Percentiles rank a stretch among this genome's conserved stretches.
phyloP scores from a whole-genome alignment of 2,329 filamentous ascomycete species.

The Penicillium sp. region DNA sequence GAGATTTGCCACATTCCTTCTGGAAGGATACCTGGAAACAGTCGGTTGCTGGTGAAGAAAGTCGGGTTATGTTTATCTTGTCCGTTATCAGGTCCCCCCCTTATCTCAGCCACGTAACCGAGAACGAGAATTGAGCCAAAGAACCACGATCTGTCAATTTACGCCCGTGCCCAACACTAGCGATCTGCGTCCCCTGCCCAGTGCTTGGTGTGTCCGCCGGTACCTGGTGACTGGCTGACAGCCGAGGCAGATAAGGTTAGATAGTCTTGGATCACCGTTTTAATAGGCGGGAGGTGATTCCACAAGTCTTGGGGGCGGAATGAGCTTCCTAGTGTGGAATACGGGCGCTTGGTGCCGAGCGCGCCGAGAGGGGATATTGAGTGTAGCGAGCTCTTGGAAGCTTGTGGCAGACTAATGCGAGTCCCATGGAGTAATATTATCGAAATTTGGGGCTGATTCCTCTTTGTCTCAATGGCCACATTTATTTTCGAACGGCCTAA shows the following conservation, averaged over 20 bases:
- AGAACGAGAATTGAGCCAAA: neutral
- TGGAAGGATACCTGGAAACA: slow-evolving; percentile 1
- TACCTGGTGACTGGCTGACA: neutral
- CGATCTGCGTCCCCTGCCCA: neutral
- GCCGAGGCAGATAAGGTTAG: neutral
- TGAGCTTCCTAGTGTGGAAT: neutral
- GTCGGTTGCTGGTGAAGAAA: neutral
- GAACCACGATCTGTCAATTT: neutral
- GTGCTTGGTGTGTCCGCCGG: neutral
- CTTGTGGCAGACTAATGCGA: neutral
- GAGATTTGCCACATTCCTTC: neutral
- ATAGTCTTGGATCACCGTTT: neutral
- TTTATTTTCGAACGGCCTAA: neutral
- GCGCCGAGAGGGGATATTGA: neutral
- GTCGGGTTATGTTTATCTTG: neutral
- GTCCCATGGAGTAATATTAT: neutral
- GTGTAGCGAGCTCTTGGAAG: neutral
- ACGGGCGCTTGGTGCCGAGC: slow-evolving; percentile 1
- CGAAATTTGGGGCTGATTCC: neutral
- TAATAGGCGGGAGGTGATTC: neutral
- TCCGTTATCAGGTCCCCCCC: neutral
- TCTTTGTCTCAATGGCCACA: slow-evolving; percentile 1
- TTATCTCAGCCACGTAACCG: neutral
- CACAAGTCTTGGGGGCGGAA: neutral
- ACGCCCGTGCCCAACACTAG: neutral